phyloP scores from a whole-genome alignment of 148 eudicot species.

The Vaccinium myrtillus region DNA sequence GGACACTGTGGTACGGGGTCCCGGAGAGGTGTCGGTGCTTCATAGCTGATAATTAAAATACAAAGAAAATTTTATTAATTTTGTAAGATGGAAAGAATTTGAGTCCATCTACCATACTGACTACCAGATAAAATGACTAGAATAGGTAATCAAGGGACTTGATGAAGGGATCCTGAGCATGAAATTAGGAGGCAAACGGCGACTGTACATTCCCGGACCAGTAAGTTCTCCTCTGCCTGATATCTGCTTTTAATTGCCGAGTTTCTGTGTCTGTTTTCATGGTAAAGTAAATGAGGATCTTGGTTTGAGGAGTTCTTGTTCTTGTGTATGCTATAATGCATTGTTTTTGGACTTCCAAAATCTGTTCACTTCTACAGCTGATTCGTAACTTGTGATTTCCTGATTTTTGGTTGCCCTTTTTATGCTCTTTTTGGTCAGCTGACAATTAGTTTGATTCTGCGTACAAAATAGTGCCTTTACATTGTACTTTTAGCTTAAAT shows the following conservation, averaged over 20 bases:
- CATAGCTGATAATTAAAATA: background rate
- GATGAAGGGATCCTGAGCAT: conserved; percentile 94
- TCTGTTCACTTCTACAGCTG: background rate
- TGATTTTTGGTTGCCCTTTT: background rate
- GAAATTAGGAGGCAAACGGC: conserved; percentile 92
- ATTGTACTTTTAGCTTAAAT: too few species aligned
- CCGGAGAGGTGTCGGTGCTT: too few species aligned
- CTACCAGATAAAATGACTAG: conserved; percentile 13
- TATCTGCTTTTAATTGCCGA: background rate
- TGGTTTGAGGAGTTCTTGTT: background rate
- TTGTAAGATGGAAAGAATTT: background rate
- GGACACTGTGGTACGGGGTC: too few species aligned
- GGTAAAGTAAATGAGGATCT: background rate
- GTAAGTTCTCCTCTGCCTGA: conserved; percentile 46
- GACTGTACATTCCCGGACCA: conserved; percentile 92
- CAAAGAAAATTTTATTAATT: background rate
- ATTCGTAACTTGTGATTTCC: background rate
- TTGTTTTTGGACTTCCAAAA: background rate
- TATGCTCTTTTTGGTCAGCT: background rate
- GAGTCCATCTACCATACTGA: background rate
- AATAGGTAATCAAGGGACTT: conserved; percentile 92
- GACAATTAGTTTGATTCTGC: background rate
- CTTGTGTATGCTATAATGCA: background rate
- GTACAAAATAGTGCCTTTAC: background rate
- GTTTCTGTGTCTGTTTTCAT: background rate